Evolutionary conservation across 2,329 filamentous ascomycete genomes (phyloP).

Genomic region (Trichophyton schoenleinii): DNA sequence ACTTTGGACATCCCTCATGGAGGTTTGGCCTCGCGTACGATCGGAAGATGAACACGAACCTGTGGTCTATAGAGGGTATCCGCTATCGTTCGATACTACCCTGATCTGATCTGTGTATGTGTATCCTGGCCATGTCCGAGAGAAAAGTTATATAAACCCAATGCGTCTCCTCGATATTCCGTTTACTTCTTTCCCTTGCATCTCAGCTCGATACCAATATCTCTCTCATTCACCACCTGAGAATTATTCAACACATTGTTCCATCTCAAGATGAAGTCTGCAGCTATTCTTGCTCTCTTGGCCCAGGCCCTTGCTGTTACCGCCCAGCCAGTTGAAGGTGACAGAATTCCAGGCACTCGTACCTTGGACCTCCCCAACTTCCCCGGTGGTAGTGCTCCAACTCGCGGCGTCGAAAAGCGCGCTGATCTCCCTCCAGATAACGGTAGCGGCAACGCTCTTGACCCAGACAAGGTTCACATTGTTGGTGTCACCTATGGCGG

Average conservation of each 20-base stretch:
- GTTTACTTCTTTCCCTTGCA: not conserved
- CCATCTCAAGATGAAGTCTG: conserved; percentile 12
- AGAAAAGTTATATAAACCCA: conserved; percentile 11
- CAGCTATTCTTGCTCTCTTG: conserved; percentile 12
- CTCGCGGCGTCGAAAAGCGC: conserved; percentile 7
- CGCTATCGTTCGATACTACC: not conserved
- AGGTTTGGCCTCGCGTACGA: not conserved
- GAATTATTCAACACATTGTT: not conserved
- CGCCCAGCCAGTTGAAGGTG: not conserved
- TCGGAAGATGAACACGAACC: not conserved
- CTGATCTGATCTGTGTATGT: not conserved
- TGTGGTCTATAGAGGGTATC: not conserved
- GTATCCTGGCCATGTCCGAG: not conserved
- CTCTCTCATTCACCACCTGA: not conserved
- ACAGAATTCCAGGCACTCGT: conserved; percentile 4
- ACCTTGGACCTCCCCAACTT: conserved; percentile 10
- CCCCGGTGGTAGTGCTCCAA: conserved; percentile 9
- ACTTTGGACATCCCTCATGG: not conserved
- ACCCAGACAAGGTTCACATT: conserved; percentile 30
- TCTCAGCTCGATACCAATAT: not conserved
- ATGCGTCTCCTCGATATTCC: conserved; percentile 1
- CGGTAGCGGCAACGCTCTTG: conserved; percentile 13
- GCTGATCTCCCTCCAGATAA: conserved; percentile 1
- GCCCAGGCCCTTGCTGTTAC: conserved; percentile 16
- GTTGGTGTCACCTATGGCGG: conserved; percentile 36